These are phyloP conservation scores for Aspergillus panamensis DNA, from an alignment of 495 filamentous ascomycete genomes.

Conservation along the genomic window DNA sequence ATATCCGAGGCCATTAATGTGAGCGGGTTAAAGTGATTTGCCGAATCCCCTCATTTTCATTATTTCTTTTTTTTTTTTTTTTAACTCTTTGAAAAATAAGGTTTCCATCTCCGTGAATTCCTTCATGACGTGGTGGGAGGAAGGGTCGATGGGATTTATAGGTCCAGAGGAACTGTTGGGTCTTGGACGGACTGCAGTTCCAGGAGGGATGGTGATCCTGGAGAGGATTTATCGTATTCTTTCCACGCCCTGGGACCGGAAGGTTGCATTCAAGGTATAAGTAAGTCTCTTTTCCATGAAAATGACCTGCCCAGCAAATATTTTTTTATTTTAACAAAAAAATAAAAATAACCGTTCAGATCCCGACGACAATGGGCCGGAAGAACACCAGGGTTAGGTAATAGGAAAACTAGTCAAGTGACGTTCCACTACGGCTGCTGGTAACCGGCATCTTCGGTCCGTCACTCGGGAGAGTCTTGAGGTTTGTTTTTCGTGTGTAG, in stretches of 20 bases:
- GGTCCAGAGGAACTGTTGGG: neutral
- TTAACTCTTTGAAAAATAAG: neutral
- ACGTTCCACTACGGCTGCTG: constrained; percentile 27
- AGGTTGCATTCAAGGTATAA: neutral
- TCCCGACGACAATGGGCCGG: constrained; percentile 11
- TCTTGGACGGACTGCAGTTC: neutral
- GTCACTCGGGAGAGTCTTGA: constrained; percentile 16
- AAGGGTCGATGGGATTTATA: neutral
- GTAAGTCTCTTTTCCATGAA: neutral
- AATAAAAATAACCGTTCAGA: neutral
- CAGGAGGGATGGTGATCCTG: neutral
- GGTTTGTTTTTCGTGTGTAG: neutral
- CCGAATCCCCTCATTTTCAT: constrained; percentile 9
- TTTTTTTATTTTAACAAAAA: neutral
- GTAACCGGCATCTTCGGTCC: constrained; percentile 26
- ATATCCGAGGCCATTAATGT: constrained; percentile 15
- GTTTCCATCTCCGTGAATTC: neutral
- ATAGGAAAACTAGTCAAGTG: constrained; percentile 21
- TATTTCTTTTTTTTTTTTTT: neutral
- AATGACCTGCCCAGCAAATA: neutral
- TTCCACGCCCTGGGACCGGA: neutral
- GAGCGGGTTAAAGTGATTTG: constrained; percentile 13
- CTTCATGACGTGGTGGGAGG: neutral
- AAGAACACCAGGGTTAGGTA: constrained; percentile 19
- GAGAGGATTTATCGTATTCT: neutral